These are phyloP conservation scores for Aureobasidium melanogenum DNA, from an alignment of 2,329 filamentous ascomycete genomes.

Conservation along the genomic window DNA sequence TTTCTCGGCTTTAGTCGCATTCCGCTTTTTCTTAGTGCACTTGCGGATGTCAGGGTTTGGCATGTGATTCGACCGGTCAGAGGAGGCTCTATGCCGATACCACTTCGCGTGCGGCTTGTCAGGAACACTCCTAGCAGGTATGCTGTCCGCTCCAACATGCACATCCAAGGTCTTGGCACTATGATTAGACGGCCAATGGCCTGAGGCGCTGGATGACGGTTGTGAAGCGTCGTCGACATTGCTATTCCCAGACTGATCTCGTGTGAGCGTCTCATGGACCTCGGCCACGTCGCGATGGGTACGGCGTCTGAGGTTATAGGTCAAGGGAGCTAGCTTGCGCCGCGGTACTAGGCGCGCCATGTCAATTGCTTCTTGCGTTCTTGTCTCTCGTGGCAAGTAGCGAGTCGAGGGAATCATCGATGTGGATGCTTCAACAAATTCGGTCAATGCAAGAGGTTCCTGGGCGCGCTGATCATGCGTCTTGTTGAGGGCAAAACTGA, in stretches of 20 bases:
- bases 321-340: constrained; percentile 44
- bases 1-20: constrained; percentile 25
- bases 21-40: constrained; percentile 27
- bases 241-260: constrained; percentile 31
- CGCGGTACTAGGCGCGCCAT: constrained; percentile 37
- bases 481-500: background rate
- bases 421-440: constrained; percentile 42
- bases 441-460: no score
- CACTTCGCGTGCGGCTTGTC: background rate
- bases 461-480: no score
- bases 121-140: background rate
- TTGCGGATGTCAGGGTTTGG: constrained; percentile 6
- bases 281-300: constrained; percentile 13
- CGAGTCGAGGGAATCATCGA: constrained; percentile 48
- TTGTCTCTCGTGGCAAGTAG: constrained; percentile 18
- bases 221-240: constrained; percentile 23
- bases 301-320: constrained; percentile 48
- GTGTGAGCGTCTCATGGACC: constrained; percentile 9
- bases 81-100: background rate
- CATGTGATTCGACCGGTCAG: constrained; percentile 2
- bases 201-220: constrained; percentile 14
- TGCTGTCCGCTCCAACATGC: constrained; percentile 20
- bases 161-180: constrained; percentile 41
- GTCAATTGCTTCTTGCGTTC: background rate
- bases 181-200: constrained; percentile 24